Base-by-base conservation (phyloP, 164 flowering plant genomes). In the Buxus sempervirens region DNA sequence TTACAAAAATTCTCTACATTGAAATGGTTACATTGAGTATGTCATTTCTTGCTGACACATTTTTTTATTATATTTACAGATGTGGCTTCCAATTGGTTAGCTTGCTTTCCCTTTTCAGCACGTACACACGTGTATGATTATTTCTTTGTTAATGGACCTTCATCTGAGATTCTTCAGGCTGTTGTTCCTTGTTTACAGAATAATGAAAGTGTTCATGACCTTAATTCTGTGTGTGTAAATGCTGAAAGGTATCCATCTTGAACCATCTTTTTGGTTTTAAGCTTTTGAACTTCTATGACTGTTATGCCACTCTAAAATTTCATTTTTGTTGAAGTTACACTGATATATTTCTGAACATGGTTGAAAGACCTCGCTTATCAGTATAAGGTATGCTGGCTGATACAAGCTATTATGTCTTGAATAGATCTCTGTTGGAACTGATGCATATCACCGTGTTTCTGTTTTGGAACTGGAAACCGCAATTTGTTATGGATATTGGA, bases 51-150 rank as follows among this genome's bases (percentile, higher is more conserved):
- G 32, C 28, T 67, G 0, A 38, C 4, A 20, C 23, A 22, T 42
- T 12, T 28, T 75, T 27, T 61, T 72, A 21, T 67, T 80, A 1
- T 38, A 32, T 77, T 10, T 76, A 83, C 88, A 91, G 98, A 94
- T 84, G 79, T 91, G 80, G 88, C 97, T 68, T 81, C 86, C 32
- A 85, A 80, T 75, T 94, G 98, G 98, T 78, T 94, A 36, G 75
- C 90, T 51, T 94, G 92, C 77, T 87, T 94, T 68, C 93, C 98
- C 6, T 56, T 78, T 63, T 78, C 95, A 21, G 93, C 87, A 13
- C 75, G 79, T 59, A 83, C 76, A 63, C 79, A 78, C 77, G 84
- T 91, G 5, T 94, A 87, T 80, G 98, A 94, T 80, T 75, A 83
- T 48, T 94, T 90, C 83, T 91, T 91, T 72, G 63, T 85, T 56